phyloP scores from a whole-genome alignment of 176 grass and related monocot genomes.

The Canna indica region DNA sequence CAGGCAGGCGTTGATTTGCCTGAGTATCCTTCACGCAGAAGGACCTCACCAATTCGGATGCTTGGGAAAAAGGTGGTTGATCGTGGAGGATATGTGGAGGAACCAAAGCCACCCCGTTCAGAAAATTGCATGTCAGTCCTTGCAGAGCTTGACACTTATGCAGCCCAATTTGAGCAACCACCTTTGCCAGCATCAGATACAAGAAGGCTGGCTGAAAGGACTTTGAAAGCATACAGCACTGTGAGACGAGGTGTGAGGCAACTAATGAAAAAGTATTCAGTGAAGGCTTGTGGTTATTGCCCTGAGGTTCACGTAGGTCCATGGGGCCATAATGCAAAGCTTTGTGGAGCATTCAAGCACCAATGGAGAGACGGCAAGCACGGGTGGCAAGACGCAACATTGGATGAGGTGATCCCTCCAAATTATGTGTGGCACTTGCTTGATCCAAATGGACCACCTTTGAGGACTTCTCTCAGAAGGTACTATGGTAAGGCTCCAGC shows the following conservation, averaged over 20 bases:
- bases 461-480: conserved; percentile 43
- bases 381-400: conserved; percentile 80
- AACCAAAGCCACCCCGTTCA: conserved; percentile 45
- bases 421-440: conserved; percentile 82
- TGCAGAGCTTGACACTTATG: conserved; percentile 69
- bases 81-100: conserved; percentile 51
- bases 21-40: conserved; percentile 65
- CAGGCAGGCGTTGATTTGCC: conserved; percentile 79
- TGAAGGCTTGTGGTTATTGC: conserved; percentile 86
- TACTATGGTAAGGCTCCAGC: conserved; percentile 86
- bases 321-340: conserved; percentile 86
- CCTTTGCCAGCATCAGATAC: conserved; percentile 27
- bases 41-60: conserved; percentile 63
- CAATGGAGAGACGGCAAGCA: conserved; percentile 91
- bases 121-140: conserved; percentile 60
- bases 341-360: conserved; percentile 90
- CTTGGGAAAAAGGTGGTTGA: conserved; percentile 83
- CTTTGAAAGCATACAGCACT: conserved; percentile 58
- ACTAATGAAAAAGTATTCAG: conserved; percentile 77
- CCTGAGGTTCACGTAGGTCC: conserved; percentile 86
- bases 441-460: conserved; percentile 43
- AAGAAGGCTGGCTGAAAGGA: conserved; percentile 48
- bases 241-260: conserved; percentile 40
- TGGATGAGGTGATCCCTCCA: conserved; percentile 67
- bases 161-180: conserved; percentile 23